Conservation (phyloP, 495 filamentous ascomycete species). For the Peziza echinospora region DNA sequence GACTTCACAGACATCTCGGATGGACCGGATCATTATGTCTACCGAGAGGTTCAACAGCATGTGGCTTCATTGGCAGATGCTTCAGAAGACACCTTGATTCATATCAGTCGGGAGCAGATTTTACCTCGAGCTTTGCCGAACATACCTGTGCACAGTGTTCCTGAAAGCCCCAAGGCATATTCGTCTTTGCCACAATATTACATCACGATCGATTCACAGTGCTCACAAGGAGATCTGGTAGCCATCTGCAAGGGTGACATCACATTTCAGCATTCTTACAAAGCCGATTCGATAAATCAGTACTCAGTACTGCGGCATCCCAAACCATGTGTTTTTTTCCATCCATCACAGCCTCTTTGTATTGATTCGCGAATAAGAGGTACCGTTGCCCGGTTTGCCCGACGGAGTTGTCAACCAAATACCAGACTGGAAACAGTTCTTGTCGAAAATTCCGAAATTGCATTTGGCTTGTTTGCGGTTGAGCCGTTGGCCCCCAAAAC, state of each 20-base stretch:
- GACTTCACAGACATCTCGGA: slow-evolving; percentile 12
- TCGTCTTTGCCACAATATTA: slow-evolving; percentile 38
- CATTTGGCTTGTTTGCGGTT: slow-evolving; percentile 70
- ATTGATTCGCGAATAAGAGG: slow-evolving; percentile 78
- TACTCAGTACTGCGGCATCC: slow-evolving; percentile 60
- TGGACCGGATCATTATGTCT: slow-evolving; percentile 7
- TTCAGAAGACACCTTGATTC: slow-evolving; percentile 2
- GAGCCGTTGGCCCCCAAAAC: slow-evolving; percentile 39
- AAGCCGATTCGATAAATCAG: slow-evolving; percentile 44
- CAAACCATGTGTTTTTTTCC: slow-evolving; percentile 69
- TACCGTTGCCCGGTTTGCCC: slow-evolving; percentile 58
- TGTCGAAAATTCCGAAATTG: slow-evolving; percentile 47
- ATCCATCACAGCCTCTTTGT: slow-evolving; percentile 60
- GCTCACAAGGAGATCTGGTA: slow-evolving; percentile 48
- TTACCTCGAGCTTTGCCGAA: slow-evolving; percentile 6
- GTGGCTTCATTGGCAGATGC: not conserved
- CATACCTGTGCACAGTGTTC: slow-evolving; percentile 8
- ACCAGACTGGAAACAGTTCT: slow-evolving; percentile 59
- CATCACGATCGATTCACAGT: slow-evolving; percentile 37
- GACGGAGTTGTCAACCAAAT: slow-evolving; percentile 77
- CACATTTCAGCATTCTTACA: slow-evolving; percentile 58
- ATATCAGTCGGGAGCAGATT: slow-evolving; percentile 5
- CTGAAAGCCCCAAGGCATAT: slow-evolving; percentile 4
- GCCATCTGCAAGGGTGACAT: slow-evolving; percentile 77
- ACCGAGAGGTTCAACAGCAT: slow-evolving; percentile 5